Conservation (phyloP, 345 rosid genomes). For the Raphanus raphanistrum region DNA sequence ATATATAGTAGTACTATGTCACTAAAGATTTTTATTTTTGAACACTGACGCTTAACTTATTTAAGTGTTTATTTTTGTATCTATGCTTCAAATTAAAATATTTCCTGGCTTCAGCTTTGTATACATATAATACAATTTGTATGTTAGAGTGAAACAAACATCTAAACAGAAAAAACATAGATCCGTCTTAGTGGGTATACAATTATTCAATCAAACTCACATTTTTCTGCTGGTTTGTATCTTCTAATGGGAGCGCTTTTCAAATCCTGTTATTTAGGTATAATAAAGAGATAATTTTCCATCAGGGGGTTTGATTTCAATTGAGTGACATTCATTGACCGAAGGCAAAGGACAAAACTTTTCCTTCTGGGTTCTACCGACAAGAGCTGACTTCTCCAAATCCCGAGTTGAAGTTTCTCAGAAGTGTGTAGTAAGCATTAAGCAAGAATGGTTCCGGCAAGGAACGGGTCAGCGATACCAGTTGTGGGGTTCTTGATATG, state of each 20-base stretch:
- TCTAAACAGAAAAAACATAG: conserved; percentile 19
- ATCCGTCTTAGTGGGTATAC: conserved; percentile 13
- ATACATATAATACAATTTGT: too few species aligned
- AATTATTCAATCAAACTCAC: conserved; percentile 16
- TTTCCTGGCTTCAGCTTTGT: too few species aligned
- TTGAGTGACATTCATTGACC: conserved; percentile 1
- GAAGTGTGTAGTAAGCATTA: not conserved
- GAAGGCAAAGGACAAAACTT: not conserved
- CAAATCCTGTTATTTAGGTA: not conserved
- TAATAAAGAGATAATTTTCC: conserved; percentile 11
- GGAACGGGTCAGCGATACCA: conserved; percentile 57
- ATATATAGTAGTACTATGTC: too few species aligned
- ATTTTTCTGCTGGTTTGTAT: not conserved
- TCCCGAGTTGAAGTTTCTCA: not conserved
- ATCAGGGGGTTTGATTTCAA: conserved; percentile 16
- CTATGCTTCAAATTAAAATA: too few species aligned
- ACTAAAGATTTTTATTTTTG: too few species aligned
- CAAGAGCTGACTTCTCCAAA: not conserved
- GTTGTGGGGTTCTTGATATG: conserved; percentile 65
- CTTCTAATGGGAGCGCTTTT: conserved; percentile 5
- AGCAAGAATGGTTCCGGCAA: conserved; percentile 35
- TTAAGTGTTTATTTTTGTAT: too few species aligned
- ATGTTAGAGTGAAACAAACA: not conserved
- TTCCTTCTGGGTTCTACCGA: conserved; percentile 24
- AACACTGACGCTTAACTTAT: too few species aligned